Percentiles rank a stretch among this genome's conserved stretches.
phyloP scores from a whole-genome alignment of 2,329 filamentous ascomycete species.

The Septoria linicola region DNA sequence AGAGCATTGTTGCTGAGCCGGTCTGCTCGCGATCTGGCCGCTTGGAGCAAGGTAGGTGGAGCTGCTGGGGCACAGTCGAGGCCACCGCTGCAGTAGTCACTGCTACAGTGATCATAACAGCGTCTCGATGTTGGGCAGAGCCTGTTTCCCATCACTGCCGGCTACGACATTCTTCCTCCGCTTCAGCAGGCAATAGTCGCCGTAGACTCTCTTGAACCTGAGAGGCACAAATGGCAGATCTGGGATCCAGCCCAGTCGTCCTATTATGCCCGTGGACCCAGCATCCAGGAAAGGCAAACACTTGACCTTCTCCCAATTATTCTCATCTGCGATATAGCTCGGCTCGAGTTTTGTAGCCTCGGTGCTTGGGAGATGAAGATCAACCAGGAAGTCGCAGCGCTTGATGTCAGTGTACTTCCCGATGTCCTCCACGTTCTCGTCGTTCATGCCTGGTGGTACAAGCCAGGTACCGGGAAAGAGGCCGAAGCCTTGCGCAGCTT shows the following conservation, averaged over 20 bases:
- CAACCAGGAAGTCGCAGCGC: conserved; percentile 79
- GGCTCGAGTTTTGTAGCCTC: conserved; percentile 69
- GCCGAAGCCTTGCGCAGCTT: conserved; percentile 63
- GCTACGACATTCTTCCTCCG: conserved; percentile 44
- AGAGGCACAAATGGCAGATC: conserved; percentile 67
- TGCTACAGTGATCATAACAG: conserved; percentile 22
- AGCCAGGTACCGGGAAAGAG: conserved; percentile 83
- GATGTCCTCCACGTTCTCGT: conserved; percentile 80
- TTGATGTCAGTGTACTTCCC: conserved; percentile 79
- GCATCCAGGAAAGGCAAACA: conserved; percentile 82
- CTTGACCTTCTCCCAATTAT: conserved; percentile 74
- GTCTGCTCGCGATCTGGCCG: too few species aligned
- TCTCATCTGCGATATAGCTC: conserved; percentile 69
- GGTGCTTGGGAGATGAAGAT: conserved; percentile 71
- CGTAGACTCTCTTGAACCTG: conserved; percentile 74
- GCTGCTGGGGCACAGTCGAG: too few species aligned
- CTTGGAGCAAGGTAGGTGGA: too few species aligned
- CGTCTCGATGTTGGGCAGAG: conserved; percentile 23
- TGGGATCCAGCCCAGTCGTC: conserved; percentile 80
- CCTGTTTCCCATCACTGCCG: conserved; percentile 6
- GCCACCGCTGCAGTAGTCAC: too few species aligned
- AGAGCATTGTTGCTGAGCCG: too few species aligned
- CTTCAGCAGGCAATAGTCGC: conserved; percentile 78
- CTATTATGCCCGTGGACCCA: conserved; percentile 68
- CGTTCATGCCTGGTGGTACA: conserved; percentile 82